phyloP scores from a whole-genome alignment of 208 protist species.

The Trypanosoma cruzi region DNA sequence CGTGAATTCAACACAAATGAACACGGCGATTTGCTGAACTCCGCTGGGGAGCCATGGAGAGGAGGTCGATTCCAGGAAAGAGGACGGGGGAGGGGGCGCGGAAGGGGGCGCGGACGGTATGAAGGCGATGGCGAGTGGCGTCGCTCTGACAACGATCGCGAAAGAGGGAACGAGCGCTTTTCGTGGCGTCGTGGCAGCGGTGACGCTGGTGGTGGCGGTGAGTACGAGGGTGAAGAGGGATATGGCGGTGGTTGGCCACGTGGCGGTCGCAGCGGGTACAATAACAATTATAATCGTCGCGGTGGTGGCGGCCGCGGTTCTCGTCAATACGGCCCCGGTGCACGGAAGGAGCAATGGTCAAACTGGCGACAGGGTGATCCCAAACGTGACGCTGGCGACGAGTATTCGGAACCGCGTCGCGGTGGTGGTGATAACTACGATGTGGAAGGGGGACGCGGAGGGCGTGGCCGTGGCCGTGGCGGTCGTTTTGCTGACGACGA shows the following conservation, averaged over 20 bases:
- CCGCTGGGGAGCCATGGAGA: constrained; percentile 25
- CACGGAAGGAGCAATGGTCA: neutral
- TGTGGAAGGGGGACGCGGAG: no score
- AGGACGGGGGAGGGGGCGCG: constrained; percentile 25
- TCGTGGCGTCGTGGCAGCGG: neutral
- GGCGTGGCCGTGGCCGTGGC: constrained; percentile 9
- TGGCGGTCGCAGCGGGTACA: constrained; percentile 31
- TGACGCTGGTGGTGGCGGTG: neutral
- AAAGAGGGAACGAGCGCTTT: neutral
- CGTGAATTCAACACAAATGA: constrained; percentile 23
- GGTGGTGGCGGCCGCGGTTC: constrained; percentile 22
- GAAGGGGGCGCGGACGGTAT: constrained; percentile 21
- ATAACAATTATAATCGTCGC: constrained; percentile 28
- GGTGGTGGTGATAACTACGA: constrained; percentile 21
- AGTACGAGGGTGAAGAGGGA: constrained; percentile 8
- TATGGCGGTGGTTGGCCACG: constrained; percentile 9
- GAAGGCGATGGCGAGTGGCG: constrained; percentile 13
- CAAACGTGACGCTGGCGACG: no score
- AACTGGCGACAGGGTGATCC: neutral
- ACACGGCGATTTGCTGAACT: constrained; percentile 20
- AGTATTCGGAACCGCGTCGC: neutral
- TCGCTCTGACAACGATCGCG: neutral
- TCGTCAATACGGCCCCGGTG: constrained; percentile 1
- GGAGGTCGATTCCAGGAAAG: constrained; percentile 40
- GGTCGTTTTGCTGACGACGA: neutral